phyloP scores from a whole-genome alignment of 169 alveolate genomes.

The Neospora caninum region DNA sequence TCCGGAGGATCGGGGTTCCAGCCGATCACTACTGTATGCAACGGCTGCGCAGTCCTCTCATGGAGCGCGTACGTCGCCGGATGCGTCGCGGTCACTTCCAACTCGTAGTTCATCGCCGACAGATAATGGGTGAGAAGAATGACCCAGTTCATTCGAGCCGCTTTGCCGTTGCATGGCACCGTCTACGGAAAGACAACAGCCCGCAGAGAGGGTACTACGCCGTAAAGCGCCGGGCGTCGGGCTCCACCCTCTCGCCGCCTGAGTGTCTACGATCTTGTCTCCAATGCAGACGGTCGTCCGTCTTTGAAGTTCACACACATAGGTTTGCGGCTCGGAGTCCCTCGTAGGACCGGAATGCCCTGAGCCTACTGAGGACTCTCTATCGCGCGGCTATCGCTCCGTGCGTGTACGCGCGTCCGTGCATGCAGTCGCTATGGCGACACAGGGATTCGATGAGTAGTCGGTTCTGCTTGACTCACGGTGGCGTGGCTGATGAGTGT shows the following conservation, averaged over 20 bases:
- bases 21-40: constrained; percentile 26
- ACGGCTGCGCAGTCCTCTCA: constrained; percentile 21
- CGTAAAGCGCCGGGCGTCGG: too few relatives aligned
- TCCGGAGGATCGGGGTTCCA: background rate
- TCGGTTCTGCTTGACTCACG: background rate
- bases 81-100: constrained; percentile 10
- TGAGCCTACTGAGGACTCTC: too few relatives aligned
- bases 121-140: background rate
- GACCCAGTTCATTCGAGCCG: constrained; percentile 32
- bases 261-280: too few relatives aligned
- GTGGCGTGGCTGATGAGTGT: constrained; percentile 3
- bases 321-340: too few relatives aligned
- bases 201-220: background rate
- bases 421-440: too few relatives aligned
- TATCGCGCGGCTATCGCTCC: too few relatives aligned
- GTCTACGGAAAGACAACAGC: background rate
- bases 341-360: too few relatives aligned
- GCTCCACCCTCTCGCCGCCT: too few relatives aligned
- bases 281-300: too few relatives aligned
- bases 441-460: background rate
- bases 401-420: too few relatives aligned
- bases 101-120: constrained; percentile 20
- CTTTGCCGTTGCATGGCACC: background rate
- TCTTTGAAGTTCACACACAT: too few relatives aligned
- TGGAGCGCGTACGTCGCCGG: constrained; percentile 2